Conservation (phyloP, 192 early-diverging fungal genomes). For the Coemansia sp. region DNA sequence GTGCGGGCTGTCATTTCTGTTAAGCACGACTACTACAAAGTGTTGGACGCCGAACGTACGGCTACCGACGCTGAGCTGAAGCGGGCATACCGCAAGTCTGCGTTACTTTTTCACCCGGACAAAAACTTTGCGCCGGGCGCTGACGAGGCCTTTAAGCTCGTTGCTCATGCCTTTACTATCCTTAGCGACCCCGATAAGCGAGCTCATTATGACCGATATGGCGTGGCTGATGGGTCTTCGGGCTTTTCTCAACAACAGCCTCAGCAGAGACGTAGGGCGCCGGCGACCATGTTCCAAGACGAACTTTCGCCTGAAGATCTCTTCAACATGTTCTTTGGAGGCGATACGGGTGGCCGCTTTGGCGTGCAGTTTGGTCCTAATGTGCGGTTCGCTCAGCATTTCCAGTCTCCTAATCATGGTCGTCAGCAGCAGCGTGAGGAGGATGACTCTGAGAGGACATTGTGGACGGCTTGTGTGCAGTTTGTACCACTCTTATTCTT, state of each 20-base stretch:
- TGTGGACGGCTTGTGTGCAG: conserved; percentile 66
- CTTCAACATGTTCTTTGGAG: conserved; percentile 96
- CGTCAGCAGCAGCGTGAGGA: conserved; percentile 44
- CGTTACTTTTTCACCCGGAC: conserved; percentile 93
- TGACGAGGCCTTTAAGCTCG: conserved; percentile 96
- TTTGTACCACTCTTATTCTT: conserved; percentile 79
- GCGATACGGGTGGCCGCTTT: conserved; percentile 55
- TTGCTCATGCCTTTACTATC: conserved; percentile 90
- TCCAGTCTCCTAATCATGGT: not conserved
- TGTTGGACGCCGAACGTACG: conserved; percentile 75
- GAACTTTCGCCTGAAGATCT: conserved; percentile 93
- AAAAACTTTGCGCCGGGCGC: conserved; percentile 95
- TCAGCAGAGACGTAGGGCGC: not conserved
- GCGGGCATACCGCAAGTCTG: conserved; percentile 94
- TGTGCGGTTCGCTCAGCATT: conserved; percentile 28
- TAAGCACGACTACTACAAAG: conserved; percentile 81
- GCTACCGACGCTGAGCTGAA: conserved; percentile 85
- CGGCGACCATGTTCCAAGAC: conserved; percentile 48
- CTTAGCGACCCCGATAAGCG: conserved; percentile 86
- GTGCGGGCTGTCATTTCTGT: conserved; percentile 78
- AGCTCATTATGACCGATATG: conserved; percentile 83
- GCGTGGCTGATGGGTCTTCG: conserved; percentile 60
- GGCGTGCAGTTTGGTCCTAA: conserved; percentile 47
- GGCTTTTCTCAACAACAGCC: conserved; percentile 31
- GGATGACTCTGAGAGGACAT: conserved; percentile 2